Percentiles rank a stretch among this genome's conserved stretches.
Evolutionary conservation across 495 filamentous ascomycete genomes (phyloP).

Genomic region (Talaromyces stipitatus): DNA sequence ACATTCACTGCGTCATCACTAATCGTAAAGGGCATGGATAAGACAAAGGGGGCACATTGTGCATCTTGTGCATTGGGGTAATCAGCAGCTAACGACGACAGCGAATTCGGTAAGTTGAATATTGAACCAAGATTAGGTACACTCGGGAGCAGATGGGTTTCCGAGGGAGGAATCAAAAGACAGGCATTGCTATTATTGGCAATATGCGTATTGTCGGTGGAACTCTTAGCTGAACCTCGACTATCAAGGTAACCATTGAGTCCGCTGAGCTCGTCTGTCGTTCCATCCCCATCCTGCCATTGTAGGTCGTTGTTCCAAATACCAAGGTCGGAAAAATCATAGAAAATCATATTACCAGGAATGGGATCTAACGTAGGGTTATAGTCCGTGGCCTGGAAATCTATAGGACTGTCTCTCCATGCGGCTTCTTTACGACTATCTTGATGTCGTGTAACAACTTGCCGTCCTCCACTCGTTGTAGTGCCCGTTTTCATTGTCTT

Average conservation of each 20-base stretch:
- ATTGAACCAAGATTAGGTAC: slow-evolving; percentile 1
- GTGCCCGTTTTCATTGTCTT: neutral
- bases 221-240: neutral
- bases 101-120: slow-evolving; percentile 2
- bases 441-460: neutral
- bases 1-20: neutral
- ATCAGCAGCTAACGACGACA: neutral
- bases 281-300: neutral
- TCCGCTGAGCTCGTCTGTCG: neutral
- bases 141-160: slow-evolving; percentile 1
- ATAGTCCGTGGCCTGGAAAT: neutral
- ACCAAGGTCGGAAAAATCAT: slow-evolving; percentile 3
- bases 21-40: neutral
- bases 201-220: neutral
- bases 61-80: neutral
- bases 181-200: neutral
- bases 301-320: neutral
- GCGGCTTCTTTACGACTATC: neutral
- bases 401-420: neutral
- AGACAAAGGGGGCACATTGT: neutral
- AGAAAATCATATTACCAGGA: neutral
- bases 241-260: neutral
- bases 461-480: neutral
- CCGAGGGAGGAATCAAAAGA: neutral
- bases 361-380: neutral